Base-by-base conservation (phyloP, 768 basidiomycete genomes). In the Russula abietina region DNA sequence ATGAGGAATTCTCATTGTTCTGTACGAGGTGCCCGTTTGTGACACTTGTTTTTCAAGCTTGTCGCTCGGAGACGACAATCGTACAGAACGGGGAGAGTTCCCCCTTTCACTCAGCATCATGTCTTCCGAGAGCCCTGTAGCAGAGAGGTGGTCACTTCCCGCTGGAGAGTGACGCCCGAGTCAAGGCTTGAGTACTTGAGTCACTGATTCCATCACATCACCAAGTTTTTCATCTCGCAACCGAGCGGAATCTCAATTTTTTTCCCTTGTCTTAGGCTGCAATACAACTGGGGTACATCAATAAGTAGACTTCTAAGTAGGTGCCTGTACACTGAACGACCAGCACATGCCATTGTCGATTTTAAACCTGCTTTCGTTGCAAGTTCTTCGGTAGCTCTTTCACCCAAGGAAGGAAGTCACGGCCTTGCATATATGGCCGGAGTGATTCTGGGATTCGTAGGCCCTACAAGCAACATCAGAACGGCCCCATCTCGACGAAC, bases 381-480 rank as follows among this genome's bases (percentile, higher is more conserved):
- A 89, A 69, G 26, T 79, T 80, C 76, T 91, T 93, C 11, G 91
- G 89, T 63, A 93, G 74, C 70, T 86, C 88, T 71, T 88, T 91
- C 55, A 86, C 85, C 80, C 85, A 93, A 17, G 89, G 90, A 51
- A 94, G 71, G 75, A 93, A 91, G n/a, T 88, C 86, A 3, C 95
- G 84, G 4, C 97, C 96, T 72, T 91, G 89, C 94, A 99, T 94
- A 75, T 98, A 98, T 56, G 93, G 93, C 65, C 87, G 84, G 28
- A 98, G 81, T 3, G 86, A 88, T 72, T 94, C 88, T 17, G 97
- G 97, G 70, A 99, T 87, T 56, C 85, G 80, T 61, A 99, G 78
- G 30, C 96, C 96, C 93, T 97, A 71, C 2, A 39, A 36, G 46
- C 39, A n/a, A 30, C 19, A 22, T 52, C 26, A 49, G 51, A n/a